These are phyloP conservation scores for Ambrosia artemisiifolia DNA, from an alignment of 129 eudicot species.

Conservation along the genomic window DNA sequence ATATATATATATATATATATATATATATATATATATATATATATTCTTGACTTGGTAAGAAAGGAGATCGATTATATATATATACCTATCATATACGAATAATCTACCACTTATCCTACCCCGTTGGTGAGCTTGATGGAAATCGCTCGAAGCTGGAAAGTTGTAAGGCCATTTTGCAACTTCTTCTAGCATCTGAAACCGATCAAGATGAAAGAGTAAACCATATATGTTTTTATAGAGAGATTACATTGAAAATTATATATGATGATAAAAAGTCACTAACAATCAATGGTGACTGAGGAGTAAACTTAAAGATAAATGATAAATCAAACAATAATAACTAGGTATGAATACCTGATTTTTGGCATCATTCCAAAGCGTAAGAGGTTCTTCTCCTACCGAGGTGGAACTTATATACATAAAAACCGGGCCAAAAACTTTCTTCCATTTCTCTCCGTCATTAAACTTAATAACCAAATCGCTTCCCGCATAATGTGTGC, in stretches of 20 bases:
- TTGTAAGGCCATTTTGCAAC: constrained; percentile 49
- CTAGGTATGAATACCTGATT: constrained; percentile 29
- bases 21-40: too few relatives aligned
- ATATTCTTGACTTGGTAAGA: background rate
- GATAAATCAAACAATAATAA: too few relatives aligned
- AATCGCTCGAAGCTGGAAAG: constrained; percentile 53
- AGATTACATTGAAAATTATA: too few relatives aligned
- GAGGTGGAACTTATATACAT: constrained; percentile 50
- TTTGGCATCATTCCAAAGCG: constrained; percentile 74
- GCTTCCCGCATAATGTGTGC: constrained; percentile 75
- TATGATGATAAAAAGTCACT: too few relatives aligned
- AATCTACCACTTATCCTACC: constrained; percentile 46
- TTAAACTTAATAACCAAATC: constrained; percentile 64
- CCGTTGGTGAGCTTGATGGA: constrained; percentile 27
- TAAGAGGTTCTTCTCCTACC: constrained; percentile 38
- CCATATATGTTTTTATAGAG: too few relatives aligned
- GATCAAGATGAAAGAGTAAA: too few relatives aligned
- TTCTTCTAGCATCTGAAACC: constrained; percentile 43
- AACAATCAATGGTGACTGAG: too few relatives aligned
- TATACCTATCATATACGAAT: constrained; percentile 41
- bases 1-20: too few relatives aligned
- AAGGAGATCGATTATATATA: background rate
- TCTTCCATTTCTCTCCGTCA: constrained; percentile 79
- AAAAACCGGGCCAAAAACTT: constrained; percentile 86
- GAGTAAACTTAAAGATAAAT: too few relatives aligned